Base-by-base conservation (phyloP, 306 rosid genomes). In the Lagenaria siceraria region DNA sequence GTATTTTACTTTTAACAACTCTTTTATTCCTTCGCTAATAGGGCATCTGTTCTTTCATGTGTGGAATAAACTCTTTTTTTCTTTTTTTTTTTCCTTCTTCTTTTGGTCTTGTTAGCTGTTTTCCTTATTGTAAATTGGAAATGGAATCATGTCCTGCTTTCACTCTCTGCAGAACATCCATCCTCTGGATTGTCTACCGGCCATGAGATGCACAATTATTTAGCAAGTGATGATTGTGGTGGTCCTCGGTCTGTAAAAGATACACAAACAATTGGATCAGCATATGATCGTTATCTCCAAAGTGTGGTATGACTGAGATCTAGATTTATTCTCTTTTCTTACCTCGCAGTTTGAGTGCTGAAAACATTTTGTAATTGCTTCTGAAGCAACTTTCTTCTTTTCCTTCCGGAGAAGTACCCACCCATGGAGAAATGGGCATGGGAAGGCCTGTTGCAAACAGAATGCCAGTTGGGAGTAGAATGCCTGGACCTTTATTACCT, bases 281-380 rank as follows among this genome's bases (percentile, higher is more conserved):
- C 97, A 12, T 93, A 91, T 83, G 98, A 93, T 56, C 93, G 91
- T 79, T 93, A 91, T 88, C 98, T 93, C 82, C 98, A 90, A 83
- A 89, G 85, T 84, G 89, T 83, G 84, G 98, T 93, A 92, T 82
- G 81, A 36, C 38, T 46, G 53, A 40, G 35, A 84, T 75, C 74
- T 60, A 78, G 52, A 53, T 56, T 72, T 27, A 54, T 46, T 76
- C 54, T 72, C 33, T 76, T 53, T 21, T 77, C 69, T 79, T 73
- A 53, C 77, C 76, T 46, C 66, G 35, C 74, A 73, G 74, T 82
- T 78, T 38, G 51, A 60, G 35, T 75, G 63, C 81, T 80, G 81
- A 86, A 80, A 81, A 35, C 58, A 40, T 78, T 19, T 87, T 70
- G 51, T 81, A 64, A 77, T 81, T 82, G 74, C 81, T 82, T 81